A percentile compares a stretch with the other conserved stretches of the same genome.
phyloP scores from a whole-genome alignment of 2,329 filamentous ascomycete species.

The Sordariomycetes sp. region DNA sequence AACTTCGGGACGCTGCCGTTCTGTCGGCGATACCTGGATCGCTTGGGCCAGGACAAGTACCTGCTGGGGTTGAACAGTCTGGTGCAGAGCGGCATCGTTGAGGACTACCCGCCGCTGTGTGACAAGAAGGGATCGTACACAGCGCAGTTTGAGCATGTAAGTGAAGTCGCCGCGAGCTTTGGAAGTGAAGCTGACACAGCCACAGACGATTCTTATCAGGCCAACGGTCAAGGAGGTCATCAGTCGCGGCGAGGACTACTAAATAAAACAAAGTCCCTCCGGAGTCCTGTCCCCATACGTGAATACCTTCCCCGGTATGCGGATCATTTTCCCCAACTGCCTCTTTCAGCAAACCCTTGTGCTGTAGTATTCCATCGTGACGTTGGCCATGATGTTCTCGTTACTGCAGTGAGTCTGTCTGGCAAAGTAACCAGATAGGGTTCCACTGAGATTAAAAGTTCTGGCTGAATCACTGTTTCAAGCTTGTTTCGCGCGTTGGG shows the following conservation, averaged over 20 bases:
- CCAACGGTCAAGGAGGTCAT: constrained; percentile 82
- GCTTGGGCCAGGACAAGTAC: constrained; percentile 91
- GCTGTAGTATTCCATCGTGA: too few relatives aligned
- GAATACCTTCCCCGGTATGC: not conserved
- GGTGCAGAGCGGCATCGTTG: constrained; percentile 73
- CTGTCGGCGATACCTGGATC: constrained; percentile 83
- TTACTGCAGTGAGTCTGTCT: too few relatives aligned
- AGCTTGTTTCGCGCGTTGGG: too few relatives aligned
- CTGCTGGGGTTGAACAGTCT: constrained; percentile 85
- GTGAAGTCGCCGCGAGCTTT: constrained; percentile 22
- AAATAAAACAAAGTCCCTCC: too few relatives aligned
- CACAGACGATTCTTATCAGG: constrained; percentile 64
- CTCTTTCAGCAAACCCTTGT: too few relatives aligned
- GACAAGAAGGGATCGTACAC: constrained; percentile 94
- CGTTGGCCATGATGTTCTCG: too few relatives aligned
- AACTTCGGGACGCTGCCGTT: constrained; percentile 92
- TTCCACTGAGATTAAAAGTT: too few relatives aligned
- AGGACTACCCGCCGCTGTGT: constrained; percentile 80
- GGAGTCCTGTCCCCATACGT: too few relatives aligned
- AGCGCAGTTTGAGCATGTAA: constrained; percentile 88
- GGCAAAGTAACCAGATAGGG: too few relatives aligned
- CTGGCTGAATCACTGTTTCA: too few relatives aligned
- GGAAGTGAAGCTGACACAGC: constrained; percentile 5
- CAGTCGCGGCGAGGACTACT: constrained; percentile 80
- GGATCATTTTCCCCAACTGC: too few relatives aligned